These are phyloP conservation scores for Malassezia yamatoensis DNA, from an alignment of 1,284 basidiomycete species.

Conservation along the genomic window DNA sequence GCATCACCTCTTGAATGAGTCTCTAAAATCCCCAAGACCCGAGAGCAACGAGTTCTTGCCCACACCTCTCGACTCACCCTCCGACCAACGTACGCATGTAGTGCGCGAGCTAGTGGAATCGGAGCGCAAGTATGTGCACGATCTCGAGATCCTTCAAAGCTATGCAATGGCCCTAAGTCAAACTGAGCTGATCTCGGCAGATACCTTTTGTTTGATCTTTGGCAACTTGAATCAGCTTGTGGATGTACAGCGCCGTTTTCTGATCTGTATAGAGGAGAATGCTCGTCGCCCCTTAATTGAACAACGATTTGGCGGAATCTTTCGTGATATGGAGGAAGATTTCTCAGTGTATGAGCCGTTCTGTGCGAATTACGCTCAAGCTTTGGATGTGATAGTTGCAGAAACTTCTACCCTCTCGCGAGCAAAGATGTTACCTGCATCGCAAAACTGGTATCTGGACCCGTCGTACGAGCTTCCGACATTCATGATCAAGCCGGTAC, in stretches of 20 bases:
- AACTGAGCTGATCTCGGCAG: conserved; percentile 75
- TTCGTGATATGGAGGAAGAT: conserved; percentile 66
- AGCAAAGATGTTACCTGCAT: conserved; percentile 28
- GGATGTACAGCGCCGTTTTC: conserved; percentile 91
- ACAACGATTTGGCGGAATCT: conserved; percentile 52
- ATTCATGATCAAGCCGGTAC: conserved; percentile 68
- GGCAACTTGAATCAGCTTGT: conserved; percentile 88
- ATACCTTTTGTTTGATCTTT: conserved; percentile 90
- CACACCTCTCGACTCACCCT: conserved; percentile 23
- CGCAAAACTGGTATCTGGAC: conserved; percentile 47
- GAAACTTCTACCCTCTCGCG: conserved; percentile 32
- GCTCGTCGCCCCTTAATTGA: conserved; percentile 59
- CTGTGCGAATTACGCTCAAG: conserved; percentile 68
- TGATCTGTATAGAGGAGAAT: conserved; percentile 63
- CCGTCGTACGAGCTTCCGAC: conserved; percentile 65
- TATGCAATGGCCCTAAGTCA: conserved; percentile 56
- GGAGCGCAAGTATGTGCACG: conserved; percentile 94
- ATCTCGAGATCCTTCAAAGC: conserved; percentile 75
- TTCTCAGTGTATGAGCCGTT: conserved; percentile 72
- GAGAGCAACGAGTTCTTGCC: conserved; percentile 19
- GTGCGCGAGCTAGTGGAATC: conserved; percentile 80
- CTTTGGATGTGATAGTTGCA: conserved; percentile 66
- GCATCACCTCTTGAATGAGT: conserved; percentile 59
- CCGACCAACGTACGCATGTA: conserved; percentile 63
- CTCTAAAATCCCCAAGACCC: neutral